Percentiles rank a stretch among this genome's conserved stretches.
These are phyloP conservation scores for Berkeleyomyces rouxiae DNA, from an alignment of 2,329 filamentous ascomycete species.

Conservation along the genomic window DNA sequence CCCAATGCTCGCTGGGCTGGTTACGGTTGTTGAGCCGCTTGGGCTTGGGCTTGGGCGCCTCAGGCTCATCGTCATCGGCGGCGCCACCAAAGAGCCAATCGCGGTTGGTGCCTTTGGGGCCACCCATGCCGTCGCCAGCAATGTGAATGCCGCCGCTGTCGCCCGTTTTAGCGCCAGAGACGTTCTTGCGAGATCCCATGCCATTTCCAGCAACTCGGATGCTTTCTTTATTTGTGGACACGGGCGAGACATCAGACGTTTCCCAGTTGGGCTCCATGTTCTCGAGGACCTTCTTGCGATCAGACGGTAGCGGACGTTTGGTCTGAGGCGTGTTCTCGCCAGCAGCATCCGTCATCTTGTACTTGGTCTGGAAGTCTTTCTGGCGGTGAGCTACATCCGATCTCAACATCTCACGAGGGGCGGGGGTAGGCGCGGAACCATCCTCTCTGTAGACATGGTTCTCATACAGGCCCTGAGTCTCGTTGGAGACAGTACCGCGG, in stretches of 20 bases:
- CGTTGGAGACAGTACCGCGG: slow-evolving; percentile 46
- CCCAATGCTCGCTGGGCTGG: slow-evolving; percentile 28
- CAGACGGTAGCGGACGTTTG: slow-evolving; percentile 33
- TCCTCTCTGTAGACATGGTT: slow-evolving; percentile 55
- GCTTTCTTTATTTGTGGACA: slow-evolving; percentile 13
- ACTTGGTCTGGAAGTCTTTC: slow-evolving; percentile 59
- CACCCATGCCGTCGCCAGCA: slow-evolving; percentile 51
- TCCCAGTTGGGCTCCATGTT: slow-evolving; percentile 54
- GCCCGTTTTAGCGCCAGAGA: slow-evolving; percentile 8
- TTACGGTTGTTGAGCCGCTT: slow-evolving; percentile 24
- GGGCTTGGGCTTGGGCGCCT: slow-evolving; percentile 19
- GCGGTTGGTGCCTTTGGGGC: slow-evolving; percentile 35
- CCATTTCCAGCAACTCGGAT: slow-evolving; percentile 33
- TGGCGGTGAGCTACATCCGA: slow-evolving; percentile 12
- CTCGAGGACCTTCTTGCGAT: slow-evolving; percentile 52
- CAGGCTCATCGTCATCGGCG: slow-evolving; percentile 24
- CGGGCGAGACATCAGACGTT: slow-evolving; percentile 37
- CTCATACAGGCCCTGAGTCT: slow-evolving; percentile 41
- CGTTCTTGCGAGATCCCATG: slow-evolving; percentile 36
- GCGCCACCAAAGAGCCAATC: slow-evolving; percentile 43
- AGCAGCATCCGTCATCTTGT: slow-evolving; percentile 54
- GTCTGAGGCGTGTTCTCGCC: slow-evolving; percentile 28
- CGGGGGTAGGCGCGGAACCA: slow-evolving; percentile 24
- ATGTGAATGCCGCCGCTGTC: slow-evolving; percentile 27
- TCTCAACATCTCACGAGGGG: slow-evolving; percentile 20